Percentiles rank a stretch among this genome's conserved stretches.
These are phyloP conservation scores for Ganoderma leucocontextum DNA, from an alignment of 1,284 basidiomycete genomes.

Conservation along the genomic window DNA sequence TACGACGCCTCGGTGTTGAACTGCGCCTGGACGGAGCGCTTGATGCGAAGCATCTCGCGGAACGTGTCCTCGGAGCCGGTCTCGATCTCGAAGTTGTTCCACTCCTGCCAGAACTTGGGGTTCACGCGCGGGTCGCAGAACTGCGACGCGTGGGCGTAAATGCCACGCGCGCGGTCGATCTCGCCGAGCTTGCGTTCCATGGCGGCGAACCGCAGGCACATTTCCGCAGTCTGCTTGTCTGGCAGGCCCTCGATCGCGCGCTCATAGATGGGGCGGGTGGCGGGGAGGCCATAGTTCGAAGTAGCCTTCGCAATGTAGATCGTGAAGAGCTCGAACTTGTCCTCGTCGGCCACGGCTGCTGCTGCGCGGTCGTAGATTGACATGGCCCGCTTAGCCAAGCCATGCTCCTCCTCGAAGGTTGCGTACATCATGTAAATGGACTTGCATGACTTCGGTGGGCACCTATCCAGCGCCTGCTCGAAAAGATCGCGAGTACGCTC, in stretches of 20 bases:
- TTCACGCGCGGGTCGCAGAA: conserved; percentile 96
- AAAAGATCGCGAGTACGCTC: conserved; percentile 97
- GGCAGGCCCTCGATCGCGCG: conserved; percentile 94
- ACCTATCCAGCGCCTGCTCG: conserved; percentile 97
- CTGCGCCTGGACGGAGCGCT: conserved; percentile 96
- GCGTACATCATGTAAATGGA: conserved; percentile 96
- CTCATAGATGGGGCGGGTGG: conserved; percentile 97
- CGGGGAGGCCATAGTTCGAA: conserved; percentile 94
- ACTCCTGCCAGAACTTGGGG: conserved; percentile 94
- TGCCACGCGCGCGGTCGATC: conserved; percentile 95
- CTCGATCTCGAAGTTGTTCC: conserved; percentile 98
- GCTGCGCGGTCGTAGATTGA: conserved; percentile 95
- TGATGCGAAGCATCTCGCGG: conserved; percentile 98
- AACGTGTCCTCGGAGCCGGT: conserved; percentile 99
- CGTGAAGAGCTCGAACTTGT: conserved; percentile 98
- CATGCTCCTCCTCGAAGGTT: conserved; percentile 93
- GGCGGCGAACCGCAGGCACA: conserved; percentile 95
- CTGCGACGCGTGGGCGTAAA: conserved; percentile 97
- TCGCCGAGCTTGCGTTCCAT: conserved; percentile 98
- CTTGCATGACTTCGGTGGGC: conserved; percentile 95
- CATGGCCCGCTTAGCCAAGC: conserved; percentile 96
- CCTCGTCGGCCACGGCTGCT: conserved; percentile 84
- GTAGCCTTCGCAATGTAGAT: conserved; percentile 98
- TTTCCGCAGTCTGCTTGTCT: conserved; percentile 94
- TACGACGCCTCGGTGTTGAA: conserved; percentile 97